Evolutionary conservation across 164 flowering plant genomes (phyloP), one percentile per base, ranked within the genome.

Genomic region (Magnolia changhungtana): DNA sequence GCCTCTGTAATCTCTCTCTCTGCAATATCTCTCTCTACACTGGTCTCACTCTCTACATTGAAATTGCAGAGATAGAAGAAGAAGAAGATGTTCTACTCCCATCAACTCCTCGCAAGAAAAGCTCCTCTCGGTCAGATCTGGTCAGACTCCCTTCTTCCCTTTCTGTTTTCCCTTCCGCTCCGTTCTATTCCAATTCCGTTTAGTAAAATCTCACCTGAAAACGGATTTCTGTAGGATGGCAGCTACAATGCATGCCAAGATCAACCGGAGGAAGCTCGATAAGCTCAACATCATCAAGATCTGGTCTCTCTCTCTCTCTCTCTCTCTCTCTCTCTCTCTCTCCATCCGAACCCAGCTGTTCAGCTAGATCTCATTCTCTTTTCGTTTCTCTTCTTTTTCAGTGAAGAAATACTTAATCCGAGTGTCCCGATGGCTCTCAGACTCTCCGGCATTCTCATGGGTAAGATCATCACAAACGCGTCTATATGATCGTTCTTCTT

Each of bases 401-500:
- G 99, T 20, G 99, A 96, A 78, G 92, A 96, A 83, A 94, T 96
- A 37, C 78, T 96, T 81, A 90, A 91, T 77, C 99, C 98, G 1
- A 75, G 92, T 4, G 94, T 96, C 75, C 99, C 98, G 0, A 91
- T 96, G 95, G 98, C 98, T 69, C 88, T 96, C 51, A 83, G 99
- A 74, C 91, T 96, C 61, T 94, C 98, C 7, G 97, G 98, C 55
- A 96, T 96, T 76, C 91, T 94, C 75, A 94, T 96, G 98, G 99
- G 99, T 94, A 82, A 65, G 58, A 27, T 31, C 20, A 5, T 24
- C 29, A 13, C 50, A 55, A 55, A 16, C 61, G 13, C 13, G 13
- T 16, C 13, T 16, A 5, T 73, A 23, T 66, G 37, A 20, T 67
- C 27, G 49, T 31, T 24, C 50, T 3, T 10, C 18, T 29, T 5